Base-by-base conservation (phyloP, 768 basidiomycete species). In the Boletus speciosus region DNA sequence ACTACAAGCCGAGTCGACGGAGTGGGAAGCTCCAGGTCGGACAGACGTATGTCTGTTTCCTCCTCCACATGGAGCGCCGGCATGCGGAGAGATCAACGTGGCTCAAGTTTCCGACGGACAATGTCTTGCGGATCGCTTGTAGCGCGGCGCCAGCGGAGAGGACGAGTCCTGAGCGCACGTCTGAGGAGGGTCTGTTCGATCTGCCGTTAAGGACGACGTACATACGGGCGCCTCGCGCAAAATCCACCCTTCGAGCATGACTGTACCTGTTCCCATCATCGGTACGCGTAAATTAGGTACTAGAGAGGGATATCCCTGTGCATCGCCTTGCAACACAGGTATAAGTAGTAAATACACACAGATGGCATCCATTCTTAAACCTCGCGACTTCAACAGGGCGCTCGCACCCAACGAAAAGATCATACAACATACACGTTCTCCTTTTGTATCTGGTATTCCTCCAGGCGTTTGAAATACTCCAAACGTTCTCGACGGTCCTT, bases 381-480 rank as follows among this genome's bases (percentile, higher is more conserved):
- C 47, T 41, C 21, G 14, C 21, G 7, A 35, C 47, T 10, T 38
- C 31, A 37, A 23, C 34, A n/a, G 29, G 41, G 36, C 34, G 49
- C 59, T 15, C 23, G 45, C 43, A 23, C n/a, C 44, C 29, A n/a
- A 34, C 9, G 9, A 27, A 38, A 49, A 34, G 25, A 16, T 81
- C 72, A 82, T 51, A 84, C 73, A 46, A 84, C 71, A 65, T 81
- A 83, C 37, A 83, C 80, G 48, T 81, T 79, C 62, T 84, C 82
- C 51, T 79, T 80, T 58, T 77, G 77, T 36, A 84, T 71, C 57
- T 78, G 72, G 56, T 82, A 83, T 7, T 72, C 74, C 19, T 82
- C 76, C 29, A 84, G 57, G 39, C 75, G 73, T 54, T 74, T 75
- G 66, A 83, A 82, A 60, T 81, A 84, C 39, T 79, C 79, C 38